These are phyloP conservation scores for Bassia scoparia DNA, from an alignment of 148 eudicot species.

Conservation along the genomic window DNA sequence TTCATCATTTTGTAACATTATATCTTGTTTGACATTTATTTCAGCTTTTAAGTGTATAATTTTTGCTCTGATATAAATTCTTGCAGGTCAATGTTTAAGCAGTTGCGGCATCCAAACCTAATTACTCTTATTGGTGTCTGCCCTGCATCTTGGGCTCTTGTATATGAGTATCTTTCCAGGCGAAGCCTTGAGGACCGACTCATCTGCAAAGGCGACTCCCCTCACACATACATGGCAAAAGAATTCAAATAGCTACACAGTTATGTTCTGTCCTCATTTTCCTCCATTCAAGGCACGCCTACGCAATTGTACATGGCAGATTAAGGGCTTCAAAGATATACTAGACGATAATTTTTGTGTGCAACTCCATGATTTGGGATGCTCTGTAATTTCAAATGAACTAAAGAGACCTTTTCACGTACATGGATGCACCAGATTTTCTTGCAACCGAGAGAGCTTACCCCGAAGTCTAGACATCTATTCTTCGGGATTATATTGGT, in stretches of 20 bases:
- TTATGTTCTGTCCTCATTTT: constrained; percentile 75
- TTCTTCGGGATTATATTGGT: constrained; percentile 66
- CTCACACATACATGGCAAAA: constrained; percentile 75
- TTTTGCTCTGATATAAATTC: background rate
- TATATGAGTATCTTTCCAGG: constrained; percentile 71
- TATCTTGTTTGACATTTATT: background rate
- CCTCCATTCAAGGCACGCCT: constrained; percentile 62
- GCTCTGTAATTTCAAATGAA: constrained; percentile 36
- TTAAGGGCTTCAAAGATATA: constrained; percentile 58
- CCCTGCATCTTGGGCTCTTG: constrained; percentile 54
- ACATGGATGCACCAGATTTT: constrained; percentile 69
- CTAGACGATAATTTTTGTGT: constrained; percentile 51
- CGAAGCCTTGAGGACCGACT: constrained; percentile 92
- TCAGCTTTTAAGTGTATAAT: background rate
- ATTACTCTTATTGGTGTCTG: constrained; percentile 81
- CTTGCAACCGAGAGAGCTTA: constrained; percentile 60
- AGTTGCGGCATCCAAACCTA: constrained; percentile 81
- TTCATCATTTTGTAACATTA: background rate
- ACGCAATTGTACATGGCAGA: constrained; percentile 43
- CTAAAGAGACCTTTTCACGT: constrained; percentile 57
- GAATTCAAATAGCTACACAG: constrained; percentile 76
- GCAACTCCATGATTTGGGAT: constrained; percentile 74
- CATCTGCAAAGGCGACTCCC: constrained; percentile 49
- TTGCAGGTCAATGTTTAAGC: constrained; percentile 66
- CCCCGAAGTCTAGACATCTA: constrained; percentile 60